phyloP scores from a whole-genome alignment of 2,329 filamentous ascomycete species.

The Colletotrichum cuscutae region DNA sequence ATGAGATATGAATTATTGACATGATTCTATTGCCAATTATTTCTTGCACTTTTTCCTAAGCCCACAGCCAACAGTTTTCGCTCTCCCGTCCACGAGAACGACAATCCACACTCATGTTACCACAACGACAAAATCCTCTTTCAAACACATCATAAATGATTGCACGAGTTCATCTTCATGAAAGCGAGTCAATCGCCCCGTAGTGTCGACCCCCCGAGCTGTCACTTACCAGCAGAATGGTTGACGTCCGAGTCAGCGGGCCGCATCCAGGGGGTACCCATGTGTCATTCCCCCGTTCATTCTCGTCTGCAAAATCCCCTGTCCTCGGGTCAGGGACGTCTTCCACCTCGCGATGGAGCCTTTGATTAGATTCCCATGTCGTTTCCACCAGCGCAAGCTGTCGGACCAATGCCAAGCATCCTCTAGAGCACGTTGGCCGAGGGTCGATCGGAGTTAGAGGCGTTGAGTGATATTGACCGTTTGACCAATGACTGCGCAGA shows the following conservation, averaged over 20 bases:
- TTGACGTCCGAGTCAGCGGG: background rate
- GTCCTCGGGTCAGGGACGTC: background rate
- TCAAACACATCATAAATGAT: background rate
- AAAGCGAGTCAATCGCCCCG: background rate
- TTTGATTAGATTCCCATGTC: background rate
- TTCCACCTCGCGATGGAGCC: background rate
- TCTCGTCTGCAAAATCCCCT: background rate
- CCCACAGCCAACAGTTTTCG: too few relatives aligned
- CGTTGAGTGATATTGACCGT: background rate
- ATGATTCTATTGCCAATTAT: too few relatives aligned
- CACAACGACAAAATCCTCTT: background rate
- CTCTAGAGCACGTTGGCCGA: conserved; percentile 3
- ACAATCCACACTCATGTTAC: too few relatives aligned
- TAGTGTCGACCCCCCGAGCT: background rate
- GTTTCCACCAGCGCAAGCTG: background rate
- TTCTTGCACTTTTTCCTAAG: too few relatives aligned
- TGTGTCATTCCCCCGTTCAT: background rate
- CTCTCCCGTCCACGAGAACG: too few relatives aligned
- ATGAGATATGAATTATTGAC: too few relatives aligned
- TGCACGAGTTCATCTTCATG: background rate
- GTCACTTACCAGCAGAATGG: background rate
- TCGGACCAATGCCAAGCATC: conserved; percentile 17
- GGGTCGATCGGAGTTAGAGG: background rate
- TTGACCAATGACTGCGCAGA: background rate
- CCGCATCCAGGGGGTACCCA: background rate